Evolutionary conservation across 257 asterid species (phyloP).

Genomic region (Eucommia ulmoides): DNA sequence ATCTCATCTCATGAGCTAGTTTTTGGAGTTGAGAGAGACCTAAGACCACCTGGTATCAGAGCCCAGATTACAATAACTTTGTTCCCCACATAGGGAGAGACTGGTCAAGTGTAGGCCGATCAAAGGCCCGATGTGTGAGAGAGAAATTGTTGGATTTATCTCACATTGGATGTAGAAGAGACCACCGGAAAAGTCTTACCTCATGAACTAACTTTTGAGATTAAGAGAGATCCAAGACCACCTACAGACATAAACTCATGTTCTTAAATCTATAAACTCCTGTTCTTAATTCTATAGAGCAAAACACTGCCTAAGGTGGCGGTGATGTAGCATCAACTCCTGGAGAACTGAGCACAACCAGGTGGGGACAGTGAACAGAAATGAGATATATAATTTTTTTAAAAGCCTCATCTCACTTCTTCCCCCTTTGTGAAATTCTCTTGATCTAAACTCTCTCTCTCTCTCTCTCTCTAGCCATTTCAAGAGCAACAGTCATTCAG

Average conservation of each 20-base stretch:
- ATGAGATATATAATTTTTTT: conserved; percentile 22
- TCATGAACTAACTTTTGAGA: too few species aligned
- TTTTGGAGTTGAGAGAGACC: too few species aligned
- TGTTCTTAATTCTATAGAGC: too few species aligned
- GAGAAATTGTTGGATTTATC: too few species aligned
- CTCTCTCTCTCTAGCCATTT: conserved; percentile 25
- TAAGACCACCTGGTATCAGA: conserved; percentile 29
- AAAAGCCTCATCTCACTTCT: conserved; percentile 31
- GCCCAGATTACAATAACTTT: conserved; percentile 13
- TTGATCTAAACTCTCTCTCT: conserved; percentile 27
- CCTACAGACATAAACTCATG: too few species aligned
- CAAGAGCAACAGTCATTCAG: conserved; percentile 21
- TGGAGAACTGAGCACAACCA: conserved; percentile 34
- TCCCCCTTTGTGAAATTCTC: conserved; percentile 24
- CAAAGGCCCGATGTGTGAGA: too few species aligned
- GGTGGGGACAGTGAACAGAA: conserved; percentile 48
- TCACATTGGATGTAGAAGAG: conserved; percentile 30
- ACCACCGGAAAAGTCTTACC: too few species aligned
- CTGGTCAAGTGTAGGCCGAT: neutral
- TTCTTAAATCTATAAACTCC: too few species aligned
- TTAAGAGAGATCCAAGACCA: too few species aligned
- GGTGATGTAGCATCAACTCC: conserved; percentile 44
- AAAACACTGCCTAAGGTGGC: conserved; percentile 32
- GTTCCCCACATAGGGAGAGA: neutral
- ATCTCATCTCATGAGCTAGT: too few species aligned